These are phyloP conservation scores for Scedosporium boydii DNA, from an alignment of 2,329 filamentous ascomycete species.

Conservation along the genomic window DNA sequence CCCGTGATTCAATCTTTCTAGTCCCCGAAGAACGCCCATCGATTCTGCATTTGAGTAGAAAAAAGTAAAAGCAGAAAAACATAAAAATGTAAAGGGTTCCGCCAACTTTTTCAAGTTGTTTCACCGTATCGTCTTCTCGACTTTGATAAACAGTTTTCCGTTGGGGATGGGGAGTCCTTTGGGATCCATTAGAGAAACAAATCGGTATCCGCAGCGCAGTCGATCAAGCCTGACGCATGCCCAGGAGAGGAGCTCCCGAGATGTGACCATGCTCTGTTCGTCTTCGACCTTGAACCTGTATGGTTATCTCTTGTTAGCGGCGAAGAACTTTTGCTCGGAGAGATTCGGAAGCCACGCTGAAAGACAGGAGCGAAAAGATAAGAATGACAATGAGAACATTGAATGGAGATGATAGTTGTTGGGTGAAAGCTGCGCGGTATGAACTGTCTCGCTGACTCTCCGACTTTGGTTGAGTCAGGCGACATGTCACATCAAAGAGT, in stretches of 20 bases:
- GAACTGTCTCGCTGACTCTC: neutral
- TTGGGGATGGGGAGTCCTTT: constrained; percentile 33
- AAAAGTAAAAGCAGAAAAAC: neutral
- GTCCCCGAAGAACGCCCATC: neutral
- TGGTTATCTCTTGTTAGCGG: neutral
- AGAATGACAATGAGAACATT: neutral
- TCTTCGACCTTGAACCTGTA: constrained; percentile 46
- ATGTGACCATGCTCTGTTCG: constrained; percentile 21
- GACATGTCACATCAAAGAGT: neutral
- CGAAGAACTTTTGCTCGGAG: neutral
- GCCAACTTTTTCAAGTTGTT: neutral
- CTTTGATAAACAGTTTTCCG: constrained; percentile 40
- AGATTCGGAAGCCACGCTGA: neutral
- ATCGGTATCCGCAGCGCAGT: constrained; percentile 44
- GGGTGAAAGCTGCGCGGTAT: neutral
- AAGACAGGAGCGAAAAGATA: neutral
- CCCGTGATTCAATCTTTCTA: neutral
- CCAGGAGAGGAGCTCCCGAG: constrained; percentile 35
- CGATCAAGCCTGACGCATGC: constrained; percentile 51
- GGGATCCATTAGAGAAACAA: constrained; percentile 38
- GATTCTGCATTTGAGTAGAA: neutral
- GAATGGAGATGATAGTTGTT: neutral
- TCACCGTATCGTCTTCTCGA: constrained; percentile 29
- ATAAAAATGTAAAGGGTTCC: neutral
- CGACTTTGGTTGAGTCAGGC: neutral